These are phyloP conservation scores for Sporothrix brunneoviolacea DNA, from an alignment of 2,329 filamentous ascomycete species.

Conservation along the genomic window DNA sequence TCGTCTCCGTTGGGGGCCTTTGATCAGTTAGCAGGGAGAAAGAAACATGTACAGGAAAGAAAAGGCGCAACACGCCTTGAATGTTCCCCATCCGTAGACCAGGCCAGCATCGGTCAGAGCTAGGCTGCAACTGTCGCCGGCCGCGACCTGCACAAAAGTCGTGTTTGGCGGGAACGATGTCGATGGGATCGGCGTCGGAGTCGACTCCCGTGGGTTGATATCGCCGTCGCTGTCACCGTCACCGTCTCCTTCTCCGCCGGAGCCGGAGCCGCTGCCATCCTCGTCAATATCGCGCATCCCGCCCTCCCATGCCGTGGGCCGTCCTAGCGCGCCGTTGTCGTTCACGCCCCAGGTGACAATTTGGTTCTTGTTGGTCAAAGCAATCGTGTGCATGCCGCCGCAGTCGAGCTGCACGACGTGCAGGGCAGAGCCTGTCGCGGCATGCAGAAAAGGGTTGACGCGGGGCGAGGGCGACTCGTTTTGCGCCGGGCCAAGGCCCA, in stretches of 20 bases:
- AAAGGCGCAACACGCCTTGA: too few species aligned
- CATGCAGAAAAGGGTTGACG: constrained; percentile 7
- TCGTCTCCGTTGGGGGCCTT: constrained; percentile 7
- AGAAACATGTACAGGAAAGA: too few species aligned
- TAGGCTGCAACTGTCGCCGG: constrained; percentile 64
- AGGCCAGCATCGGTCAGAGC: constrained; percentile 63
- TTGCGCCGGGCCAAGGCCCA: constrained; percentile 14
- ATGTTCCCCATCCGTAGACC: constrained; percentile 74
- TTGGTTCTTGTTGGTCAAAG: constrained; percentile 58
- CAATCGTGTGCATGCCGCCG: constrained; percentile 62
- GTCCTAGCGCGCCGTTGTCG: constrained; percentile 59
- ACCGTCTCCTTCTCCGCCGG: constrained; percentile 26
- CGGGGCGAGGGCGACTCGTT: background rate
- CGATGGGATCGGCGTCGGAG: constrained; percentile 47
- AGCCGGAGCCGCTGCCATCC: background rate
- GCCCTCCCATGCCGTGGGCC: constrained; percentile 48
- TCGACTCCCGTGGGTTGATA: constrained; percentile 54
- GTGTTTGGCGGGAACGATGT: constrained; percentile 33
- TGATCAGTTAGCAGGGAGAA: too few species aligned
- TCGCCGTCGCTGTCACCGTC: too few species aligned
- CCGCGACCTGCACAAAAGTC: constrained; percentile 49
- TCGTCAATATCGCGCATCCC: constrained; percentile 19
- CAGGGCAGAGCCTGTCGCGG: background rate
- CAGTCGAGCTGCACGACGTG: constrained; percentile 52
- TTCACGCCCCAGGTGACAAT: constrained; percentile 66